Base-by-base conservation (phyloP, 768 basidiomycete genomes). In the Lactifluus hygrophoroides region DNA sequence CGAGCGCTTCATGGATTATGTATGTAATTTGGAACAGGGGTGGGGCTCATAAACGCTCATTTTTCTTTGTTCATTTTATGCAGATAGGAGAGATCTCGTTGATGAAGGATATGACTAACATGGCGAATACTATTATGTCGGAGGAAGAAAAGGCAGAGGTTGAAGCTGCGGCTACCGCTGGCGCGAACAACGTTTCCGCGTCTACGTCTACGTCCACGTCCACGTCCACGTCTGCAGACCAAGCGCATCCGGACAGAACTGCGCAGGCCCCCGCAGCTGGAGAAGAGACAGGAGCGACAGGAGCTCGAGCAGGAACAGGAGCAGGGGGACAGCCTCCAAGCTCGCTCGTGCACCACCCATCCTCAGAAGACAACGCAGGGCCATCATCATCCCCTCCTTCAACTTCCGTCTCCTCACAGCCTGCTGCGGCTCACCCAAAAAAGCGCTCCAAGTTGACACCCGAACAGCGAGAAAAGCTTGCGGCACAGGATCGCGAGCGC, bases 1-100 rank as follows among this genome's bases (percentile, higher is more conserved):
- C 23, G 94, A 95, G 67, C 80, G 88, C 25, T 96, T 96, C 70
- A 73, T 76, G 57, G 91, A 94, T 69, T 93, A 91, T 68, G 91
- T 94, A 70, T 70, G 91, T 37, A n/a, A n/a, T n/a, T n/a, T n/a
- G n/a, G n/a, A n/a, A n/a, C n/a, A n/a, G n/a, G n/a, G n/a, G n/a
- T n/a, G n/a, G n/a, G n/a, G n/a, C n/a, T n/a, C 37, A 5, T n/a
- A 3, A 42, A 42, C 40, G 8, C 14, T 38, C 6, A 16, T 17
- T 38, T 38, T 17, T 17, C 5, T 5, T 17, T 10, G 16, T 2
- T 38, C 8, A 17, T 38, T 1, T 4, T 19, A 5, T 1, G 19
- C 70, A 96, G 94, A 95, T 98, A 61, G 95, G 95, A 57, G 95
- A 97, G 75, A 94, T 99, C 54, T 86, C 88, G 6, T 78, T 97